phyloP scores from a whole-genome alignment of 441 rosid species.

The Lepidium campestre region DNA sequence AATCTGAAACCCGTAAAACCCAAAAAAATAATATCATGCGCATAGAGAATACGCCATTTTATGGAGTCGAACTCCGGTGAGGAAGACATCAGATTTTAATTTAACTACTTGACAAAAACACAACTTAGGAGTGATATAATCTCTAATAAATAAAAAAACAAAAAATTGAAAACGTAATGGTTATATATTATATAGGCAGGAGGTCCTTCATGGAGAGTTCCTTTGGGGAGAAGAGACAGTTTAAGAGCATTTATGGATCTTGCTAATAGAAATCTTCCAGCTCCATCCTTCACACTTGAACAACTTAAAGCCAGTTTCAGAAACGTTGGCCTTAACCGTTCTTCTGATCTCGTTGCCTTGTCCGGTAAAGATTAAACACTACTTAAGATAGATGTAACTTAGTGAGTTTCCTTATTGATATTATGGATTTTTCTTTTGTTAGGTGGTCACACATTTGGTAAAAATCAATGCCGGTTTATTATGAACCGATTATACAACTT shows the following conservation, averaged over 20 bases:
- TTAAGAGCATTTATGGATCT: constrained; percentile 30
- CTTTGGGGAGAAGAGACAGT: constrained; percentile 56
- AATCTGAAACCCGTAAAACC: too few relatives aligned
- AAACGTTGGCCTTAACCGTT: constrained; percentile 39
- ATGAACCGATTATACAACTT: constrained; percentile 41
- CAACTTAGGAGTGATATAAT: too few relatives aligned
- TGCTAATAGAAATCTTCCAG: constrained; percentile 33
- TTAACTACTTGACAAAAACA: too few relatives aligned
- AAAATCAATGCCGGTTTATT: constrained; percentile 39
- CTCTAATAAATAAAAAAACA: neutral
- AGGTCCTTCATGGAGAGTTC: constrained; percentile 46
- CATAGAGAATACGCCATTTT: too few relatives aligned
- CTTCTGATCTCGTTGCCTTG: constrained; percentile 49
- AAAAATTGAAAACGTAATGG: neutral
- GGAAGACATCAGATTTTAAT: too few relatives aligned
- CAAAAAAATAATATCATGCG: too few relatives aligned
- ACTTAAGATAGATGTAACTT: neutral
- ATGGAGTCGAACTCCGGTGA: too few relatives aligned
- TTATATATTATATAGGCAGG: constrained; percentile 28
- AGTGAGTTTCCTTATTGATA: neutral
- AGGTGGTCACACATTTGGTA: constrained; percentile 70
- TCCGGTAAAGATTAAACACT: constrained; percentile 34
- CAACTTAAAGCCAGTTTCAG: constrained; percentile 30
- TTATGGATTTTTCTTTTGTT: neutral
- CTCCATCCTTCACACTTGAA: constrained; percentile 24